phyloP scores from a whole-genome alignment of 2,329 filamentous ascomycete species.

The Pestalotiopsis sp. region DNA sequence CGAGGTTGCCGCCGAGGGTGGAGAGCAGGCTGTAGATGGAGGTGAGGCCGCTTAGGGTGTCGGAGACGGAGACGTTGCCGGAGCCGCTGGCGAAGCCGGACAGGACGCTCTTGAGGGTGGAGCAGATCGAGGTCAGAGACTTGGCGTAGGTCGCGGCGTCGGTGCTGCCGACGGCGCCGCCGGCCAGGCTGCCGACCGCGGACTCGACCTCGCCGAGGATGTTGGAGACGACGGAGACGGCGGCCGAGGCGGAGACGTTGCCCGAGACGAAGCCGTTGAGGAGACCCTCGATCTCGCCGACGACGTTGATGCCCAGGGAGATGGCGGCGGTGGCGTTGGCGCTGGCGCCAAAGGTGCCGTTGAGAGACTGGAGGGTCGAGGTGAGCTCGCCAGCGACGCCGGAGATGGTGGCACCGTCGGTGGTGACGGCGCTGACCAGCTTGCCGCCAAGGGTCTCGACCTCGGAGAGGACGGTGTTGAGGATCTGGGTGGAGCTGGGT shows the following conservation, averaged over 20 bases:
- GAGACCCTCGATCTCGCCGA: constrained; percentile 6
- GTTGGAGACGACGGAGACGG: constrained; percentile 1
- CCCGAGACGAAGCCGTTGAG: constrained; percentile 6
- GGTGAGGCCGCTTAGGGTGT: not conserved
- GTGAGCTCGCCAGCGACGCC: constrained; percentile 8
- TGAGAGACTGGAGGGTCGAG: constrained; percentile 5
- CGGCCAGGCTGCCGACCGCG: constrained; percentile 5
- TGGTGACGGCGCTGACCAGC: not conserved
- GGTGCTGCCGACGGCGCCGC: constrained; percentile 5
- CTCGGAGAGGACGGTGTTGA: constrained; percentile 5
- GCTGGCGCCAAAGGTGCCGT: constrained; percentile 1
- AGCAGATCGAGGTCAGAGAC: constrained; percentile 3
- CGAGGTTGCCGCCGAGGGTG: constrained; percentile 1
- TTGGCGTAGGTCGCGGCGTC: not conserved
- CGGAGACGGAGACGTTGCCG: constrained; percentile 4
- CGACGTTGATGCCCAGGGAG: constrained; percentile 10
- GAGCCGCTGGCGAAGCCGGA: constrained; percentile 7
- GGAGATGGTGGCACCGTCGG: constrained; percentile 2
- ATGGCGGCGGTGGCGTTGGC: constrained; percentile 3
- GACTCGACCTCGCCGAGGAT: constrained; percentile 12
- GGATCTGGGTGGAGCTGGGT: not conserved
- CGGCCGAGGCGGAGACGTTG: not conserved
- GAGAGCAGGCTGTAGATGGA: not conserved
- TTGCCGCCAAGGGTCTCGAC: not conserved
- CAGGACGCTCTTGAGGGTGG: constrained; percentile 5